phyloP scores from a whole-genome alignment of 2,329 filamentous ascomycete species.

The Venturia carpophila region DNA sequence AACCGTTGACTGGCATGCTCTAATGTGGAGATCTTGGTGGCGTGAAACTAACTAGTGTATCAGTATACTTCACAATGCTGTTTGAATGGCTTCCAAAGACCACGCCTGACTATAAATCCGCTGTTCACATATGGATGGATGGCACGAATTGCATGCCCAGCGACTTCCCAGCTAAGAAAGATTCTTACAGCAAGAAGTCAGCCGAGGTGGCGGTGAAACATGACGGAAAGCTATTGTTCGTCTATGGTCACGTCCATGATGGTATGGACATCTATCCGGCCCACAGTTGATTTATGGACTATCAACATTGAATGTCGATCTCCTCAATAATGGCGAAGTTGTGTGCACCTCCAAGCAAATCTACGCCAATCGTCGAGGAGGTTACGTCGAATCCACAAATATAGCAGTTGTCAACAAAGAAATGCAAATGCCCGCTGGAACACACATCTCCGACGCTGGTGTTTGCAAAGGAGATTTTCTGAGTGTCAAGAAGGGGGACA shows the following conservation, averaged over 20 bases:
- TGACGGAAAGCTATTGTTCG: conserved; percentile 16
- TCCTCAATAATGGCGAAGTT: conserved; percentile 11
- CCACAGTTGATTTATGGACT: neutral
- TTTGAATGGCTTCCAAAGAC: conserved; percentile 17
- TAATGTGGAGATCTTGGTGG: too few species aligned
- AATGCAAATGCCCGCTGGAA: conserved; percentile 11
- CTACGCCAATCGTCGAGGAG: conserved; percentile 15
- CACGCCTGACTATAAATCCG: conserved; percentile 13
- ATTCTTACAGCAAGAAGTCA: conserved; percentile 15
- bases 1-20: neutral
- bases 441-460: conserved; percentile 18
- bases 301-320: neutral
- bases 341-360: conserved; percentile 17
- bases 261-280: neutral
- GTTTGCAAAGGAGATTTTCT: conserved; percentile 16
- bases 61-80: conserved; percentile 10
- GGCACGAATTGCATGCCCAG: conserved; percentile 14
- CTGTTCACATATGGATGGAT: conserved; percentile 2
- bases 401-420: neutral
- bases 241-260: neutral
- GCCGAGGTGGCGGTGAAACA: neutral
- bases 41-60: neutral
- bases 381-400: conserved; percentile 5
- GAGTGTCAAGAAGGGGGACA: conserved; percentile 7
- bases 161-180: conserved; percentile 15